These are phyloP conservation scores for Chaetomiaceae sp. DNA, from an alignment of 2,329 filamentous ascomycete species.

Conservation along the genomic window DNA sequence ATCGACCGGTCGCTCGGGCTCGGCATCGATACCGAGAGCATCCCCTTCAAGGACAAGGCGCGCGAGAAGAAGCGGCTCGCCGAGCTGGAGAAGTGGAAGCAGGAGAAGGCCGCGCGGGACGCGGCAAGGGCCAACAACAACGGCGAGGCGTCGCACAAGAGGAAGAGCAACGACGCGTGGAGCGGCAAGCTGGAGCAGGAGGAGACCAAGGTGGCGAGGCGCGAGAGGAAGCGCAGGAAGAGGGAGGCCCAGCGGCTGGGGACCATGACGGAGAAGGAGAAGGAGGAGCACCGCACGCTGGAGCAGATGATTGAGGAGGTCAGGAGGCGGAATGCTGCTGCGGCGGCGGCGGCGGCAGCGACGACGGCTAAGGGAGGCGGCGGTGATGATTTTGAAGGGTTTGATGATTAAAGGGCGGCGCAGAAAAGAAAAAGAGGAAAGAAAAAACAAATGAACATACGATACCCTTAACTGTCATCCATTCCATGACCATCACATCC, in stretches of 20 bases:
- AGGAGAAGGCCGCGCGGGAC: conserved; percentile 33
- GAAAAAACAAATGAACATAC: not conserved
- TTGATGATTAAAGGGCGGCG: conserved; percentile 41
- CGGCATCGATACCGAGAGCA: conserved; percentile 62
- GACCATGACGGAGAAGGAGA: conserved; percentile 67
- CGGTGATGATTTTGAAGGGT: conserved; percentile 56
- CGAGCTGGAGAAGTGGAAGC: conserved; percentile 47
- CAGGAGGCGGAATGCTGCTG: conserved; percentile 47
- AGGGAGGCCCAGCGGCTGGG: conserved; percentile 58
- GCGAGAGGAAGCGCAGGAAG: conserved; percentile 34
- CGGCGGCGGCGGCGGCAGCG: not conserved
- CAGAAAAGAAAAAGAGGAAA: not conserved
- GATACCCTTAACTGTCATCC: conserved; percentile 9
- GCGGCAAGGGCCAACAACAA: conserved; percentile 35
- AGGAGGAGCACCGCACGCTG: conserved; percentile 56
- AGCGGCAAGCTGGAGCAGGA: conserved; percentile 65
- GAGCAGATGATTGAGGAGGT: conserved; percentile 61
- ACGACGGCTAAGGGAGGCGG: not conserved
- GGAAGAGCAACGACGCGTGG: conserved; percentile 64
- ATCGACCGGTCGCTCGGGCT: conserved; percentile 58
- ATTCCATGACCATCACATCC: no score
- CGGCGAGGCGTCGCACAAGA: conserved; percentile 45
- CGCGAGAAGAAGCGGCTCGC: conserved; percentile 61
- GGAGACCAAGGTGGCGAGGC: conserved; percentile 46
- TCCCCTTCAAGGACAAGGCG: conserved; percentile 66